Percentiles rank a stretch among this genome's conserved stretches.
Conservation (phyloP, 2,329 filamentous ascomycete species). For the Trematosphaeria pertusa region DNA sequence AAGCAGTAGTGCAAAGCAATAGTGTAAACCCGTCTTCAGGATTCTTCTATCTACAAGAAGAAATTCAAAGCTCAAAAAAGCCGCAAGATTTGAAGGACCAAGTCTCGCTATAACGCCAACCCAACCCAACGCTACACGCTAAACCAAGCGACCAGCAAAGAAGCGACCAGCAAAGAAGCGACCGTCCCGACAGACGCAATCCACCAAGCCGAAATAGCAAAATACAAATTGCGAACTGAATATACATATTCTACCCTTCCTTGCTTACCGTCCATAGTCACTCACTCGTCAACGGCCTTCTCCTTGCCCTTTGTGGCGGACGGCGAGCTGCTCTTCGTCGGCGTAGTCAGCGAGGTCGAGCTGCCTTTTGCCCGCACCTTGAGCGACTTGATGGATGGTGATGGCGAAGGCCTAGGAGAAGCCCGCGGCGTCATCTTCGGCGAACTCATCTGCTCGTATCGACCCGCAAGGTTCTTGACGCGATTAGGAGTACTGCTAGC, state of each 20-base stretch:
- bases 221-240: slow-evolving; percentile 2
- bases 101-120: no score
- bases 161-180: slow-evolving; percentile 2
- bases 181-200: background rate
- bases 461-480: slow-evolving; percentile 39
- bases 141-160: background rate
- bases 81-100: no score
- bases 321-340: slow-evolving; percentile 10
- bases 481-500: slow-evolving; percentile 22
- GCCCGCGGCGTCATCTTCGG: slow-evolving; percentile 16
- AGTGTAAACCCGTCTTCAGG: no score
- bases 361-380: slow-evolving; percentile 33
- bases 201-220: background rate
- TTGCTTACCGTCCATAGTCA: slow-evolving; percentile 1
- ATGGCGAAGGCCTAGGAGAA: slow-evolving; percentile 24
- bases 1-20: no score
- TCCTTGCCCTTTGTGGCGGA: slow-evolving; percentile 2
- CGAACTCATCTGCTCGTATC: slow-evolving; percentile 35
- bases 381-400: slow-evolving; percentile 30
- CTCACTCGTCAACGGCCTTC: slow-evolving; percentile 8
- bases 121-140: slow-evolving; percentile 17
- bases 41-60: no score
- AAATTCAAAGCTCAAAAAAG: no score
- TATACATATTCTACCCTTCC: background rate
- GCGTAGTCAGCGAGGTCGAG: slow-evolving; percentile 14